Conservation (phyloP, 2,329 filamentous ascomycete species). For the Stagonosporopsis rhizophila region DNA sequence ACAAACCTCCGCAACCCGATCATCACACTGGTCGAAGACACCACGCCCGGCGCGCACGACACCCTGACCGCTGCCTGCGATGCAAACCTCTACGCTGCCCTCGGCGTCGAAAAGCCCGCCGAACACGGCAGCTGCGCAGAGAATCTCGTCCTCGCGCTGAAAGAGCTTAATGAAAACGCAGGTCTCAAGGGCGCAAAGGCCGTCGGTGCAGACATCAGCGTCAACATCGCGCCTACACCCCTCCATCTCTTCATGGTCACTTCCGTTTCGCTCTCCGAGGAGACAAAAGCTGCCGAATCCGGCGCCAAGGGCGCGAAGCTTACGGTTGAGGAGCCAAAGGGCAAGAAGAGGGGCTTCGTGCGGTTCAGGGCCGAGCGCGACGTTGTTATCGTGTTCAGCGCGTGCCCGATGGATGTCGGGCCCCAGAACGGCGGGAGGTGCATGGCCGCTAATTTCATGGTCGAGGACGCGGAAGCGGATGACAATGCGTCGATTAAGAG, state of each 20-base stretch:
- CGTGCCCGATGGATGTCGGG: slow-evolving; percentile 49
- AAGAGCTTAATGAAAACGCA: slow-evolving; percentile 56
- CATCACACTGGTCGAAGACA: slow-evolving; percentile 56
- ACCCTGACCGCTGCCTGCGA: slow-evolving; percentile 58
- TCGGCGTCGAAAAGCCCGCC: slow-evolving; percentile 54
- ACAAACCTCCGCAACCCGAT: slow-evolving; percentile 57
- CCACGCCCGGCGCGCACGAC: slow-evolving; percentile 54
- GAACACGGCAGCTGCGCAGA: slow-evolving; percentile 58
- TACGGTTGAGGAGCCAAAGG: slow-evolving; percentile 40
- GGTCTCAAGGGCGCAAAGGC: slow-evolving; percentile 56
- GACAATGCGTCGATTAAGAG: slow-evolving; percentile 29
- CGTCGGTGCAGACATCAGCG: slow-evolving; percentile 56
- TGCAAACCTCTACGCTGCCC: slow-evolving; percentile 51
- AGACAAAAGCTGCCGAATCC: slow-evolving; percentile 20
- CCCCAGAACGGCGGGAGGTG: slow-evolving; percentile 47
- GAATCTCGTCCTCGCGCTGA: slow-evolving; percentile 58
- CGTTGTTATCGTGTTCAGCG: slow-evolving; percentile 47
- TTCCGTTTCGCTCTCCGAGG: slow-evolving; percentile 26
- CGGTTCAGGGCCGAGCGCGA: slow-evolving; percentile 47
- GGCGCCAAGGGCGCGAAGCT: slow-evolving; percentile 43
- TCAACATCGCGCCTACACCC: slow-evolving; percentile 57
- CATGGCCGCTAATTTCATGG: slow-evolving; percentile 51
- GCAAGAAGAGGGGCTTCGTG: slow-evolving; percentile 46
- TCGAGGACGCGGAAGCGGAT: slow-evolving; percentile 42
- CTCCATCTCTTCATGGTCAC: slow-evolving; percentile 55